Evolutionary conservation across 1,139 yeast species (phyloP), one percentile per base, ranked within the genome.

Genomic region (Suzukiozyma palmioleophila): DNA sequence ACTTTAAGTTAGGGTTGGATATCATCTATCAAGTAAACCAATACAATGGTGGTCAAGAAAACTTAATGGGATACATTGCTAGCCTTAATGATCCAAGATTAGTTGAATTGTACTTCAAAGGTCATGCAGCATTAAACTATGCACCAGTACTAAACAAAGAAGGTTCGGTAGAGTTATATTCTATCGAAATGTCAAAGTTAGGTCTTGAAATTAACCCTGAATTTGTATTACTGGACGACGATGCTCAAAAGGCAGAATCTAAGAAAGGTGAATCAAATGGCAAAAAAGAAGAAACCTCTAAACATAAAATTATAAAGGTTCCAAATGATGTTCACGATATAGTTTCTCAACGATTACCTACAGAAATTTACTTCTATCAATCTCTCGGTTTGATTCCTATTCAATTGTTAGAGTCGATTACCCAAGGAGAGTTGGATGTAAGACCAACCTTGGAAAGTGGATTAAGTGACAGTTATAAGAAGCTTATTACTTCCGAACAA

Each of bases 311-410:
- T 22, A 56, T 62, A 28, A 71, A 65, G 46, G 70, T 81, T 24
- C 97, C 97, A 10, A 77, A 77, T 45, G 95, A 89, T 57, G 69
- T 87, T 16, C 95, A 87, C 54, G 92, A 84, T 37, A 76, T 90
- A 39, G 74, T 92, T 38, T 89, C 95, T 3, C 90, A 86, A 57
- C 76, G 94, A 53, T 69, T 92, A 39, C 96, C 97, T 1, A 86
- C 89, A 36, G 97, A 90, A 61, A 70, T 85, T 35, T 83, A 80
- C 55, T 88, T 84, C 55, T 92, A 89, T 60, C 79, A 81, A 53
- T 82, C 95, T 0, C 62, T 84, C 39, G 98, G 97, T 1, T 58
- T 90, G 32, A 66, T 84, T 21, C 79, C 84, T 7, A 69, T 85
- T 7, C 80, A 78, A 43, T 58, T 86, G 31, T 69, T 85, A 38